These are phyloP conservation scores for Tausonia pullulans DNA, from an alignment of 1,284 basidiomycete genomes.

Conservation along the genomic window DNA sequence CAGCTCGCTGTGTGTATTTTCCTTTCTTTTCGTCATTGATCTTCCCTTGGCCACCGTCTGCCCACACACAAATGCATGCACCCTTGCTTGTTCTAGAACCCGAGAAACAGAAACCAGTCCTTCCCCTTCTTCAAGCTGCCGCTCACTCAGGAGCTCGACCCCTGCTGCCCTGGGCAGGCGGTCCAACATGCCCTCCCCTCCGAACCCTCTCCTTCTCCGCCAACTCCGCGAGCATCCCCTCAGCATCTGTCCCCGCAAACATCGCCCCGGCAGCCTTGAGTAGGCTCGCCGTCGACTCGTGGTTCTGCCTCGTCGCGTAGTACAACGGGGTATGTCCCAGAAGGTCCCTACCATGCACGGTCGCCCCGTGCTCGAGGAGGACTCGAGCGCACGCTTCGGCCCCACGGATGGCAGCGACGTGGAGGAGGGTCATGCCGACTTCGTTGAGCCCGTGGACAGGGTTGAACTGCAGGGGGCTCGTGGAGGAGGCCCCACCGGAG, in stretches of 20 bases:
- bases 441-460: constrained; percentile 43
- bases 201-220: neutral
- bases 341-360: constrained; percentile 70
- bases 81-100: no score
- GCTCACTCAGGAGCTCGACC: no score
- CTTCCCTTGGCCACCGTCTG: no score
- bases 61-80: no score
- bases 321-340: constrained; percentile 41
- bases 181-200: no score
- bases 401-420: constrained; percentile 66
- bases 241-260: constrained; percentile 25
- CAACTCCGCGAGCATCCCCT: constrained; percentile 15
- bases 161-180: no score
- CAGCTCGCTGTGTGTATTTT: neutral
- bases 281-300: constrained; percentile 21
- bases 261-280: constrained; percentile 27
- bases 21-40: neutral
- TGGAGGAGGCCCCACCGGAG: neutral
- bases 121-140: no score
- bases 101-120: no score
- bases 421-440: constrained; percentile 61
- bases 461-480: constrained; percentile 14
- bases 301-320: constrained; percentile 28
- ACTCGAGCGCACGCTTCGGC: constrained; percentile 45
- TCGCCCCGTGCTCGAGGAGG: constrained; percentile 63